Evolutionary conservation across 176 grass and related monocot genomes (phyloP).

Genomic region (Secale cereale): DNA sequence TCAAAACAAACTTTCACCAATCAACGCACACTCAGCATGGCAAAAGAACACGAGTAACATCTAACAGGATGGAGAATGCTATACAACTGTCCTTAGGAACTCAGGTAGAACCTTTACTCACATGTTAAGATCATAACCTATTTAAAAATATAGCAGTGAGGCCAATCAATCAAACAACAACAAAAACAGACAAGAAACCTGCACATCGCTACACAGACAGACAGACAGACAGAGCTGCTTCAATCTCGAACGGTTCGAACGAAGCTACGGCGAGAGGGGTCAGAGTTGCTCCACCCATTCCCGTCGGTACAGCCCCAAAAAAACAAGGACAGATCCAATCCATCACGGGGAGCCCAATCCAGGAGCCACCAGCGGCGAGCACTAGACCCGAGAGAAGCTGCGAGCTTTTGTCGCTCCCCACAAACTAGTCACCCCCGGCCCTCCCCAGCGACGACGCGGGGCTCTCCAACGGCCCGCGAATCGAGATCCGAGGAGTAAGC

Average conservation of each 20-base stretch:
- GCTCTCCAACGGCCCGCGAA: neutral
- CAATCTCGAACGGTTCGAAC: neutral
- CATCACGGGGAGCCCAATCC: neutral
- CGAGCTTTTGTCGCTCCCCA: neutral
- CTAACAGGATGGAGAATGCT: neutral
- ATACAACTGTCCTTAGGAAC: neutral
- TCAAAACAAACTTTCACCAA: neutral
- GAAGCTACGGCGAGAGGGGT: neutral
- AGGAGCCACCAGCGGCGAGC: neutral
- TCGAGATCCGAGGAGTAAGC: constrained; percentile 15
- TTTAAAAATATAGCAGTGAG: neutral
- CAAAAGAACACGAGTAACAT: neutral
- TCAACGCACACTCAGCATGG: neutral
- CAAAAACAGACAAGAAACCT: neutral
- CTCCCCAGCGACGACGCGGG: neutral
- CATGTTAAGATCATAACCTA: neutral
- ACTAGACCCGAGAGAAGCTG: constrained; percentile 26
- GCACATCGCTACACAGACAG: neutral
- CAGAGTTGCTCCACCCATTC: neutral
- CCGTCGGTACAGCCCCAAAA: neutral
- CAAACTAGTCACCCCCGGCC: neutral
- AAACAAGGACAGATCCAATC: constrained; percentile 20
- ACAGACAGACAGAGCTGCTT: neutral
- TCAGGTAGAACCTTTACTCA: neutral
- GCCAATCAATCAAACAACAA: neutral